These are phyloP conservation scores for Blastobotrys parvus DNA, from an alignment of 805 yeast species.

Conservation along the genomic window DNA sequence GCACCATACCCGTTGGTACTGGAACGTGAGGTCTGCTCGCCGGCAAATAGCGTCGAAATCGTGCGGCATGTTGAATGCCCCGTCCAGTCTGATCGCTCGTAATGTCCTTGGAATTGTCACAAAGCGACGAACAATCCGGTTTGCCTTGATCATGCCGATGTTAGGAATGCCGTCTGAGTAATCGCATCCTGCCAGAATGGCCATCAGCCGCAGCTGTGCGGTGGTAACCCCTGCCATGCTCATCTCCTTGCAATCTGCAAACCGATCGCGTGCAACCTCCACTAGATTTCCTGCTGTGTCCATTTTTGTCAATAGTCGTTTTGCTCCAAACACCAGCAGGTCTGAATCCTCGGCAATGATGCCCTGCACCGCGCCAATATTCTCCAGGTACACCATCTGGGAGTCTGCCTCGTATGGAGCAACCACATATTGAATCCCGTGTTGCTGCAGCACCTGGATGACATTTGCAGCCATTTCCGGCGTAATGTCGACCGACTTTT, in stretches of 20 bases:
- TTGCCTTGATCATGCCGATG: constrained; percentile 74
- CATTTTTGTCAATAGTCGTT: constrained; percentile 66
- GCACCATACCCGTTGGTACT: constrained; percentile 77
- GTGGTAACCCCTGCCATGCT: constrained; percentile 29
- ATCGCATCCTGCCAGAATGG: constrained; percentile 93
- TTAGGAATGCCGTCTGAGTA: constrained; percentile 81
- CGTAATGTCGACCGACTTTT: constrained; percentile 77
- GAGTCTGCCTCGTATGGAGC: constrained; percentile 99
- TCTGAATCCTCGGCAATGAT: constrained; percentile 94
- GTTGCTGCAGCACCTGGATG: constrained; percentile 55
- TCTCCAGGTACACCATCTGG: constrained; percentile 86
- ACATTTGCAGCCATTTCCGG: constrained; percentile 86
- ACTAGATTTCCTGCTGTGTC: constrained; percentile 63
- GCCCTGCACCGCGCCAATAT: constrained; percentile 65
- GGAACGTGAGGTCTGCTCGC: constrained; percentile 71
- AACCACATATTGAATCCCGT: constrained; percentile 62
- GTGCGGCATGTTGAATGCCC: constrained; percentile 42
- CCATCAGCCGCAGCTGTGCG: constrained; percentile 54
- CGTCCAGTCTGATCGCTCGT: constrained; percentile 47
- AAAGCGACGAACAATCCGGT: constrained; percentile 45
- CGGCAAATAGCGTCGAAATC: constrained; percentile 52
- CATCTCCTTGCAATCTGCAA: constrained; percentile 38
- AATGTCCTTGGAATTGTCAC: constrained; percentile 39
- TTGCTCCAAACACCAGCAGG: constrained; percentile 79
- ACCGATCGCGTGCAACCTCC: constrained; percentile 53